These are phyloP conservation scores for Rhodotorula taiwanensis DNA, from an alignment of 768 basidiomycete genomes.

Conservation along the genomic window DNA sequence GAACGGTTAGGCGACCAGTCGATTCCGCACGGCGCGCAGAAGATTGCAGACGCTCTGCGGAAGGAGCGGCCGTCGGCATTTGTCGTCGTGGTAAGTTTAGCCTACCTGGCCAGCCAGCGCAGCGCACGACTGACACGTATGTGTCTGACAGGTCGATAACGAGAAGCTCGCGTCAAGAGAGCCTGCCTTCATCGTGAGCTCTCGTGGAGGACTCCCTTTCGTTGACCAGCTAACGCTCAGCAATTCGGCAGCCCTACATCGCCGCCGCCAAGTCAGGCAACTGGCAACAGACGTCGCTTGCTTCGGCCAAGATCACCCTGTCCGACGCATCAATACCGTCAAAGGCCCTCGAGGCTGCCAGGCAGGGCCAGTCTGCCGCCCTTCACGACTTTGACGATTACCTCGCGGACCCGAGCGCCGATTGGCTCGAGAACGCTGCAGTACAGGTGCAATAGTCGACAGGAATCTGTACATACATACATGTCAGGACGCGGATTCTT, in stretches of 20 bases:
- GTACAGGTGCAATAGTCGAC: too few relatives aligned
- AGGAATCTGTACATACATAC: too few relatives aligned
- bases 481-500: too few relatives aligned
- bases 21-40: slow-evolving; percentile 62
- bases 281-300: neutral
- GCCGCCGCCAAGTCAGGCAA: slow-evolving; percentile 13
- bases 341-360: slow-evolving; percentile 53
- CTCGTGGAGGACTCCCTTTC: too few relatives aligned
- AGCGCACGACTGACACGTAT: slow-evolving; percentile 10
- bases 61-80: slow-evolving; percentile 56
- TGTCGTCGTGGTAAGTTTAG: slow-evolving; percentile 65
- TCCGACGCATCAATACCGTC: slow-evolving; percentile 50
- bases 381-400: slow-evolving; percentile 80
- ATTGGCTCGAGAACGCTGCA: slow-evolving; percentile 50
- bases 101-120: neutral
- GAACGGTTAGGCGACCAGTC: slow-evolving; percentile 54
- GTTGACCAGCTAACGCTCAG: too few relatives aligned
- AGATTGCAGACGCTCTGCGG: slow-evolving; percentile 55
- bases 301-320: slow-evolving; percentile 51
- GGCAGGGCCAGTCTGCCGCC: slow-evolving; percentile 52
- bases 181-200: slow-evolving; percentile 57
- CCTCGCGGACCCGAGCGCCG: slow-evolving; percentile 60
- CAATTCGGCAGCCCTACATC: slow-evolving; percentile 16
- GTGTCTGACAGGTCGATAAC: slow-evolving; percentile 57
- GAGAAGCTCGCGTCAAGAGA: slow-evolving; percentile 53